Evolutionary conservation across 2,329 filamentous ascomycete genomes (phyloP).

Genomic region (Aspergillus fumigatus): DNA sequence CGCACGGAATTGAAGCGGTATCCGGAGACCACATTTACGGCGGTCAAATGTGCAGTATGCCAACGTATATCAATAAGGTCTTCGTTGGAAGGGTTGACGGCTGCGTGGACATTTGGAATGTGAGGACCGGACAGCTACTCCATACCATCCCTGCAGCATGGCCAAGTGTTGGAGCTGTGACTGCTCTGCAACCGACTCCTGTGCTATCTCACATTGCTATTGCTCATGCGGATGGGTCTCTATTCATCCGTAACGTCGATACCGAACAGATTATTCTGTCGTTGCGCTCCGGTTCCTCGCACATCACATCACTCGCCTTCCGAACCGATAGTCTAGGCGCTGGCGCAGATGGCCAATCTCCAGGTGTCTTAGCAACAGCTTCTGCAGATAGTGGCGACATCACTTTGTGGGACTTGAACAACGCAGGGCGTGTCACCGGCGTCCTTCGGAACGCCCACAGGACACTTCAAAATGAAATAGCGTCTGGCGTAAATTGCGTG

Average conservation of each 20-base stretch:
- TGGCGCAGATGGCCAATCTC: conserved; percentile 75
- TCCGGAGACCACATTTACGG: conserved; percentile 65
- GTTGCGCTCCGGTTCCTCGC: conserved; percentile 62
- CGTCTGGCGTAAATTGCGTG: conserved; percentile 73
- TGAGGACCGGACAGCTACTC: conserved; percentile 84
- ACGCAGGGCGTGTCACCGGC: conserved; percentile 79
- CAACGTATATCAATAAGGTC: conserved; percentile 93
- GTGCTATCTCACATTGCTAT: conserved; percentile 83
- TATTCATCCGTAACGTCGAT: conserved; percentile 77
- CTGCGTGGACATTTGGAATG: conserved; percentile 93
- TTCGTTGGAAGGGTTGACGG: conserved; percentile 85
- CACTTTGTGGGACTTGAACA: conserved; percentile 93
- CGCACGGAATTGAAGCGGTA: conserved; percentile 53
- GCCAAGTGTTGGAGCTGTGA: conserved; percentile 72
- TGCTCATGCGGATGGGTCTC: conserved; percentile 72
- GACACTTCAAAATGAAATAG: conserved; percentile 50
- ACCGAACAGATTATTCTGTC: conserved; percentile 69
- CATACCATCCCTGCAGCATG: conserved; percentile 81
- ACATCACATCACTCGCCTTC: conserved; percentile 80
- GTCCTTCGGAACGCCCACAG: conserved; percentile 85
- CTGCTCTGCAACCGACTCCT: conserved; percentile 77
- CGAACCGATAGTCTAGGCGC: conserved; percentile 84
- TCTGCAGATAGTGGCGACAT: conserved; percentile 77
- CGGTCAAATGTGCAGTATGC: conserved; percentile 78
- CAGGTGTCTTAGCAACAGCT: conserved; percentile 92